phyloP scores from a whole-genome alignment of 345 rosid genomes.

The Syzygium aromaticum region DNA sequence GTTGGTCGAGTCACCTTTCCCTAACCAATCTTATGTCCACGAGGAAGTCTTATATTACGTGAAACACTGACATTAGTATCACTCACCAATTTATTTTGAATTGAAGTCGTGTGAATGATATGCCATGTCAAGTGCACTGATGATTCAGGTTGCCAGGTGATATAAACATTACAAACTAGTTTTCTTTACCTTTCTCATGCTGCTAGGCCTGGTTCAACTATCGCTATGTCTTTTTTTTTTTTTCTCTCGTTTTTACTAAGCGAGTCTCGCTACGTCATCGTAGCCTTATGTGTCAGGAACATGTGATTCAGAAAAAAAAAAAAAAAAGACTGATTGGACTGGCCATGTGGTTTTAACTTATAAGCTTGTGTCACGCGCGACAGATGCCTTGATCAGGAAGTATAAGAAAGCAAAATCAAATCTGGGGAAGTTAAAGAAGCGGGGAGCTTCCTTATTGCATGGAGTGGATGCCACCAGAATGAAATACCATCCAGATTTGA shows the following conservation, averaged over 20 bases:
- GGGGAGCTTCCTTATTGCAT: conserved; percentile 35
- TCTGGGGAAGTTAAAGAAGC: conserved; percentile 12
- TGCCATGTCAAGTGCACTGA: neutral
- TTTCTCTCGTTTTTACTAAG: neutral
- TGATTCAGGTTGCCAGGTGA: neutral
- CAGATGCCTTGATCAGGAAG: conserved; percentile 27
- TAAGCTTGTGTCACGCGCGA: neutral
- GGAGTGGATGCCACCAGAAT: conserved; percentile 52
- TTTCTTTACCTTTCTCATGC: neutral
- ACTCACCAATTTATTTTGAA: neutral
- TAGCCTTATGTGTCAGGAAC: neutral
- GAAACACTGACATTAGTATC: neutral
- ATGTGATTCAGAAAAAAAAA: neutral
- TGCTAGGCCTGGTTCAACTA: neutral
- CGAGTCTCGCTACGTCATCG: neutral
- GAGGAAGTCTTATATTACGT: neutral
- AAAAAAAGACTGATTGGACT: neutral
- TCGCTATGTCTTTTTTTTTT: neutral
- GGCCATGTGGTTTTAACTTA: neutral
- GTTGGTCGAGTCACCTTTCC: neutral
- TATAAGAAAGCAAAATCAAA: conserved; percentile 40
- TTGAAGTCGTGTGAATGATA: neutral
- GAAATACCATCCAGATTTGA: conserved; percentile 18
- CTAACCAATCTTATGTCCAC: neutral
- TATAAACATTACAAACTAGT: neutral